Evolutionary conservation across 2,329 filamentous ascomycete genomes (phyloP).

Genomic region (Aspergillus sp.): DNA sequence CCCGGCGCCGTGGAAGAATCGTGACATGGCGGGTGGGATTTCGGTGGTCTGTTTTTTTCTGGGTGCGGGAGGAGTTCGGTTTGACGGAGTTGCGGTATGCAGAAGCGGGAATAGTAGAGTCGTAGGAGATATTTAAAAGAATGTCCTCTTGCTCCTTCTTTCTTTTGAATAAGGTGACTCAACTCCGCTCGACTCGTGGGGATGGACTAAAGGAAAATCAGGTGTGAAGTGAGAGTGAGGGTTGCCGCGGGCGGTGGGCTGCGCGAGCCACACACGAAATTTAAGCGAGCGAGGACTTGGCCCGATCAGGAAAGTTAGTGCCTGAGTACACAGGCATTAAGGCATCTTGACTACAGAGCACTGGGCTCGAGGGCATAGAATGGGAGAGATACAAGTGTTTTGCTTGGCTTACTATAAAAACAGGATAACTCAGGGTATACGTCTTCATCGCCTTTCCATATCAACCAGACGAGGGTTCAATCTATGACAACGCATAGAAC

Average conservation of each 20-base stretch:
- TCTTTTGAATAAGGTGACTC: constrained; percentile 13
- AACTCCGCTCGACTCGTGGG: constrained; percentile 7
- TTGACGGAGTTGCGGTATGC: neutral
- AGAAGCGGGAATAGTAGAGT: neutral
- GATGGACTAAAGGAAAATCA: constrained; percentile 15
- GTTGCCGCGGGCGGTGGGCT: constrained; percentile 20
- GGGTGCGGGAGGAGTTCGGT: neutral
- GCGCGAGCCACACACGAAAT: constrained; percentile 36
- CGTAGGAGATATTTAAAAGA: too few relatives aligned
- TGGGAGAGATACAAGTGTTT: too few relatives aligned
- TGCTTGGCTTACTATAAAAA: neutral
- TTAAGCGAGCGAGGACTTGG: constrained; percentile 38
- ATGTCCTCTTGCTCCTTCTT: too few relatives aligned
- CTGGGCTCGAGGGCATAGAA: too few relatives aligned
- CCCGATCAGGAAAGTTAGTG: constrained; percentile 21
- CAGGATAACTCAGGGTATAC: neutral
- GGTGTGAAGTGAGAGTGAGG: constrained; percentile 17
- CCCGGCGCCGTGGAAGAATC: constrained; percentile 93
- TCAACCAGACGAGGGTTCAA: constrained; percentile 12
- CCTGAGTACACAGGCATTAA: neutral
- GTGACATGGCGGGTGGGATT: constrained; percentile 62
- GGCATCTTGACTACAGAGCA: too few relatives aligned
- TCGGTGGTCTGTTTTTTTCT: neutral
- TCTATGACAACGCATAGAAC: constrained; percentile 11
- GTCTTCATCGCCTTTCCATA: neutral